A percentile compares a stretch with the other conserved stretches of the same genome.
Evolutionary conservation across 345 rosid species (phyloP).

Genomic region (Pistacia atlantica): DNA sequence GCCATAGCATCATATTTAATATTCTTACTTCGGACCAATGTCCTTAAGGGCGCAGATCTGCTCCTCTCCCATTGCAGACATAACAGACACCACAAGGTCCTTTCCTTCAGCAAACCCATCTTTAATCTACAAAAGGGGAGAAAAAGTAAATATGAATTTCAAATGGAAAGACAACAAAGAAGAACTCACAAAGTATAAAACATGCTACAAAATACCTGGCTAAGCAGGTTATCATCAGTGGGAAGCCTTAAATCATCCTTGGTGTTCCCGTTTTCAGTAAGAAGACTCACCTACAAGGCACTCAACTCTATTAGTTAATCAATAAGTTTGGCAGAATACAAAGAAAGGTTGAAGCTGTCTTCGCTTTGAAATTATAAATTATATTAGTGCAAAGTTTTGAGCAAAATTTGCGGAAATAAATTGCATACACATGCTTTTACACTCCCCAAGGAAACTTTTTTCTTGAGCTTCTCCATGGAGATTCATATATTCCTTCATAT

Average conservation of each 20-base stretch:
- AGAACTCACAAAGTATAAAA: background rate
- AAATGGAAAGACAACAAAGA: background rate
- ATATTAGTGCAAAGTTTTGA: too few species aligned
- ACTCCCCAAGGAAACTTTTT: too few species aligned
- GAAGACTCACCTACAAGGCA: conserved; percentile 56
- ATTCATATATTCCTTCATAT: too few species aligned
- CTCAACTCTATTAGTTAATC: conserved; percentile 5
- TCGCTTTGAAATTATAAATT: too few species aligned
- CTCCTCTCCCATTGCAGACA: conserved; percentile 77
- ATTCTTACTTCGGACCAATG: conserved; percentile 53
- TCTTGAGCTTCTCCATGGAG: too few species aligned
- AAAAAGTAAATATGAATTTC: background rate
- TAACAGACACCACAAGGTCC: conserved; percentile 67
- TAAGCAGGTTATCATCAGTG: conserved; percentile 61
- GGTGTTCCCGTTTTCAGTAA: conserved; percentile 67
- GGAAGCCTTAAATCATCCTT: conserved; percentile 83
- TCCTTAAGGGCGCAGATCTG: conserved; percentile 70
- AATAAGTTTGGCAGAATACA: background rate
- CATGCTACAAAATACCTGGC: conserved; percentile 43
- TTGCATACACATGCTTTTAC: too few species aligned
- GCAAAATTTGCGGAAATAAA: too few species aligned
- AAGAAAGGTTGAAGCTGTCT: background rate
- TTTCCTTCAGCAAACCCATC: conserved; percentile 69
- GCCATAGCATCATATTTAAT: conserved; percentile 38
- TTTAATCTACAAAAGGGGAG: conserved; percentile 39